Evolutionary conservation across 495 filamentous ascomycete genomes (phyloP), one percentile per base, ranked within the genome.

Genomic region (Neurospora sp.): DNA sequence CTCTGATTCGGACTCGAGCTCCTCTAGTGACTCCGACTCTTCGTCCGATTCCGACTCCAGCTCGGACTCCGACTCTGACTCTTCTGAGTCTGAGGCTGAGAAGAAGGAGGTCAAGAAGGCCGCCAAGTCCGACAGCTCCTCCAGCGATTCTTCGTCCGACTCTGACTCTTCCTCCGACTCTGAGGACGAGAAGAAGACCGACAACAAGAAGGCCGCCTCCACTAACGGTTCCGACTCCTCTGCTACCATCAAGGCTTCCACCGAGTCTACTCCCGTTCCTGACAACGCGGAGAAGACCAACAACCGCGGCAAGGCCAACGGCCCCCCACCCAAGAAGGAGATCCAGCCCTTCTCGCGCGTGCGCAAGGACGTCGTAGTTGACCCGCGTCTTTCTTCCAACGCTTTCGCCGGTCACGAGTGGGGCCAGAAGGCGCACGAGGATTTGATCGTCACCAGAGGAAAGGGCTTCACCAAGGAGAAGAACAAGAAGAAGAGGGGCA

Each of bases 391-490:
- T 74, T 80, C 86, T 70, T 90, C 87, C 78, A 98, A 96, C 83
- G 86, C 87, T 5, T 98, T 94, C 79, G 85, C 92, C 40, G 82
- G 89, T 5, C 93, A 97, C 76, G 93, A 93, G 44, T 99, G 98
- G 79, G 94, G 94, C 7, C 90, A 95, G 71, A 89, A 89, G 71
- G 96, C 96, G 41, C 92, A 92, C 76, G 87, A 92, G 73, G 95
- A 98, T 80, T 83, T 99, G 70, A 92, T 91, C 39, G 88, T 97
- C 35, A 98, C 95, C 37, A 93, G 91, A 79, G 96, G 96, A 72
- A 98, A 97, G 85, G 93, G 93, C 16, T 99, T 99, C 84, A 99
- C 95, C 71, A 99, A 99, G 87, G 96, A 98, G 85, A 99, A 99
- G 90, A 98, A 99, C 82, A 99, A 98, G 84, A 90, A 90, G 85